These are phyloP conservation scores for Panicum miliaceum DNA, from an alignment of 176 grass and related monocot species.

Conservation along the genomic window DNA sequence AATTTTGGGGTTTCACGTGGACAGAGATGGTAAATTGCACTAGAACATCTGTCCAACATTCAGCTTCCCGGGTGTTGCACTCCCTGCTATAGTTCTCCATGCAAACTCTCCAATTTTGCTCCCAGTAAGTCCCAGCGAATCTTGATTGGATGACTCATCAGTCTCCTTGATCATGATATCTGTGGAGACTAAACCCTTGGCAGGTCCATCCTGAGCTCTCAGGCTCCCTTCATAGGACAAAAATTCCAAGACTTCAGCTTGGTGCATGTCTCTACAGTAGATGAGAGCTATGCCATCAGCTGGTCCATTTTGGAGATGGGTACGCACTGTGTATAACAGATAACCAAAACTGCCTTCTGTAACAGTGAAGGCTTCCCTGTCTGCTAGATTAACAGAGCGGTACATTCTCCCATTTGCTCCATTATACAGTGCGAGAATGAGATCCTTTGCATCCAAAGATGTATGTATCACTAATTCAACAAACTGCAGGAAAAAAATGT, in stretches of 20 bases:
- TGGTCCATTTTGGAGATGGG: conserved; percentile 40
- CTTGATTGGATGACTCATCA: conserved; percentile 32
- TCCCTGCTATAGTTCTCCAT: conserved; percentile 32
- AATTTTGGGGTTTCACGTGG: neutral
- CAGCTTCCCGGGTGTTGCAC: conserved; percentile 40
- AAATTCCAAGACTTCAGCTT: conserved; percentile 40
- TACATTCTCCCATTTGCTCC: conserved; percentile 48
- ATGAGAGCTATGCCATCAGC: conserved; percentile 52
- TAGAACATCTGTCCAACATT: conserved; percentile 48
- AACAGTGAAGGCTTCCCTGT: conserved; percentile 18
- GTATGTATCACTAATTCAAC: conserved; percentile 34
- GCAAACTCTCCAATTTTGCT: conserved; percentile 18
- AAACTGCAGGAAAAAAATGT: conserved; percentile 44
- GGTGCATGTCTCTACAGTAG: neutral
- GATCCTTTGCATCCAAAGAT: conserved; percentile 35
- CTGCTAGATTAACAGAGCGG: conserved; percentile 34
- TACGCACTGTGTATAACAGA: conserved; percentile 35
- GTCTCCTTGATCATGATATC: conserved; percentile 49
- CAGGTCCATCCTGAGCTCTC: conserved; percentile 50
- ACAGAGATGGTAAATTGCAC: neutral
- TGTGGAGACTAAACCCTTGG: conserved; percentile 26
- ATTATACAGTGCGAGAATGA: conserved; percentile 47
- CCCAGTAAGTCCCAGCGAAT: conserved; percentile 45
- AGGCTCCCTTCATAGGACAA: conserved; percentile 45
- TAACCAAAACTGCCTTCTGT: conserved; percentile 18